Percentiles rank a stretch among this genome's conserved stretches.
Evolutionary conservation across 2,329 filamentous ascomycete genomes (phyloP).

Genomic region (Trichoderma atrobrunneum): DNA sequence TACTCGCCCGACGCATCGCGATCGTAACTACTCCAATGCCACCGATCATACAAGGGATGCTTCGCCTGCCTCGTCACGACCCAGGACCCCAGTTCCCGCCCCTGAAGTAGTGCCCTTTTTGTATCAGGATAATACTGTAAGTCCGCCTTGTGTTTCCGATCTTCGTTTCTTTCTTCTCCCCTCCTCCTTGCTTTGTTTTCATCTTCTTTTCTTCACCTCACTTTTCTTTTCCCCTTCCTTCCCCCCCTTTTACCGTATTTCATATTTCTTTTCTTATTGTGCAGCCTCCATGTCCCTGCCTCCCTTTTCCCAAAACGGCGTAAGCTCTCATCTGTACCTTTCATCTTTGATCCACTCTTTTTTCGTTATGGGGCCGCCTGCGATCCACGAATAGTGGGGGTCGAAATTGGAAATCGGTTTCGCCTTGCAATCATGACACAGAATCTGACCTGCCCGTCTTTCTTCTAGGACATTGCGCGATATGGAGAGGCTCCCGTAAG

Average conservation of each 20-base stretch:
- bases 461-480: conserved; percentile 64
- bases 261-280: conserved; percentile 3
- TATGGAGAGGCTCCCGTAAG: conserved; percentile 77
- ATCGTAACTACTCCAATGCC: conserved; percentile 77
- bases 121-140: conserved; percentile 76
- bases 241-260: conserved; percentile 7
- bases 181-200: conserved; percentile 8
- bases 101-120: conserved; percentile 97
- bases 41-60: conserved; percentile 69
- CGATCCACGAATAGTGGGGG: conserved; percentile 16
- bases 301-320: conserved; percentile 14
- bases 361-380: conserved; percentile 16
- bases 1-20: conserved; percentile 54
- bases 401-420: not conserved
- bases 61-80: conserved; percentile 73
- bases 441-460: conserved; percentile 26
- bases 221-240: conserved; percentile 18
- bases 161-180: conserved; percentile 4
- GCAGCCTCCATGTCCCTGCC: conserved; percentile 3
- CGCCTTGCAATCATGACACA: conserved; percentile 15
- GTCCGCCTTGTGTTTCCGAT: conserved; percentile 36
- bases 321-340: conserved; percentile 13
- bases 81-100: conserved; percentile 79
- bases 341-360: conserved; percentile 3
- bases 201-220: not conserved